Base-by-base conservation (phyloP, 2,329 filamentous ascomycete species). In the Ophiocordyceps polyrhachis-furcata region DNA sequence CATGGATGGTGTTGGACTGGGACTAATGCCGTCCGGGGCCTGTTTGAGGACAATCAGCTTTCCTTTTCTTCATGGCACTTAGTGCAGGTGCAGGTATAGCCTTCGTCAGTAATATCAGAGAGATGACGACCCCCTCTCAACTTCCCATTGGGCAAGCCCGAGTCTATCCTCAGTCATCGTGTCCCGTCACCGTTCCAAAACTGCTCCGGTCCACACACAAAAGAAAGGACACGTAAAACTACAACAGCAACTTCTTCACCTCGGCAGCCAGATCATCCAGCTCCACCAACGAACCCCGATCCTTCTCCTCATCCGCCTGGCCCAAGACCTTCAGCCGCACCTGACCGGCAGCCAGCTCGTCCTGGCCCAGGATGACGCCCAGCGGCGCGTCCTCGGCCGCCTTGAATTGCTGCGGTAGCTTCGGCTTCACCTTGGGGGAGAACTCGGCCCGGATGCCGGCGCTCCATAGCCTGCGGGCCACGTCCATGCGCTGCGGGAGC, bases 331-430 rank as follows among this genome's bases (percentile, higher is more conserved):
- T 96, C 59, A 95, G 73, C 64, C 83, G 85, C 52, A 93, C 81
- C 60, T 93, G 81, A 44, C 87, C 87, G 23, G 76, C 71, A 48
- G 79, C 80, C 38, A 93, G 67, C 64, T 96, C 89, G 45, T 94
- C 87, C 55, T 95, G 85, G 41, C 89, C 89, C 1, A 98, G 70
- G 53, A 96, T 91, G 43, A 96, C 73, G 8, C 81, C 85, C 56
- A 93, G 83, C 1, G 89, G 89, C 19, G 93, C 77, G 40, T 81
- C 82, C 59, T 95, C 88, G 12, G 88, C 88, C 19, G 81, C 80
- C 66, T 93, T 93, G 72, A 96, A 96, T 61, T 96, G 89, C 49
- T 80, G 74, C 13, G 78, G 81, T 29, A 93, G 71, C 62, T 88
- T 94, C 15, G 89, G 87, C 69, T 93, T 94, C 51, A 81, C 74